A percentile compares a stretch with the other conserved stretches of the same genome.
Conservation (phyloP, 2,329 filamentous ascomycete species). For the Cladobotryum protrusum region DNA sequence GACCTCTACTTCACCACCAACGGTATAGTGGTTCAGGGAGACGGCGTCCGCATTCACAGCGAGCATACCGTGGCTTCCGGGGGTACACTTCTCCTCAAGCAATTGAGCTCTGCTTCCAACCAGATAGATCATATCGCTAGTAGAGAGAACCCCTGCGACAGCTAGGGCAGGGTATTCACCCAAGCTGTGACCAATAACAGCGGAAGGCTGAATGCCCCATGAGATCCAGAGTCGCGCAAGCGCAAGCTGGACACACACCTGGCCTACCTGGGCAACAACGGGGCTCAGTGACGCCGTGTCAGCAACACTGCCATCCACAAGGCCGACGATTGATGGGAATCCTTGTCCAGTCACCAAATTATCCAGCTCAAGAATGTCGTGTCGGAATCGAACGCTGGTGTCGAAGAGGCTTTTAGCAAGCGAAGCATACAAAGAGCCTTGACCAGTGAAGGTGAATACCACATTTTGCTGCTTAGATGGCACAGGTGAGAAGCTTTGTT, state of each 20-base stretch:
- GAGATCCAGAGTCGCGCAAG: constrained; percentile 35
- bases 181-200: constrained; percentile 47
- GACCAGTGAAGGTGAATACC: constrained; percentile 39
- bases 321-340: constrained; percentile 37
- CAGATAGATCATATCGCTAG: constrained; percentile 54
- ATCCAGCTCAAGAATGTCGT: constrained; percentile 28
- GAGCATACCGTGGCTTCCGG: constrained; percentile 29
- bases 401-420: constrained; percentile 31
- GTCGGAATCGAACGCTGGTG: constrained; percentile 25
- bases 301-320: constrained; percentile 33
- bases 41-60: constrained; percentile 21
- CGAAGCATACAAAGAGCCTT: constrained; percentile 31
- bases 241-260: constrained; percentile 36
- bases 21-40: constrained; percentile 13
- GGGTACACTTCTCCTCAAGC: constrained; percentile 47
- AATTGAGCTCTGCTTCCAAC: constrained; percentile 54
- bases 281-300: constrained; percentile 16
- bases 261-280: constrained; percentile 30
- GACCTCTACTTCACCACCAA: constrained; percentile 25
- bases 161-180: constrained; percentile 59
- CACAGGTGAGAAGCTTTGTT: background rate
- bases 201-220: constrained; percentile 35
- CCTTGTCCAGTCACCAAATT: constrained; percentile 22
- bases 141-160: constrained; percentile 56
- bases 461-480: constrained; percentile 1